Conservation (phyloP, 495 filamentous ascomycete species). For the Aspergillus kassunensis region DNA sequence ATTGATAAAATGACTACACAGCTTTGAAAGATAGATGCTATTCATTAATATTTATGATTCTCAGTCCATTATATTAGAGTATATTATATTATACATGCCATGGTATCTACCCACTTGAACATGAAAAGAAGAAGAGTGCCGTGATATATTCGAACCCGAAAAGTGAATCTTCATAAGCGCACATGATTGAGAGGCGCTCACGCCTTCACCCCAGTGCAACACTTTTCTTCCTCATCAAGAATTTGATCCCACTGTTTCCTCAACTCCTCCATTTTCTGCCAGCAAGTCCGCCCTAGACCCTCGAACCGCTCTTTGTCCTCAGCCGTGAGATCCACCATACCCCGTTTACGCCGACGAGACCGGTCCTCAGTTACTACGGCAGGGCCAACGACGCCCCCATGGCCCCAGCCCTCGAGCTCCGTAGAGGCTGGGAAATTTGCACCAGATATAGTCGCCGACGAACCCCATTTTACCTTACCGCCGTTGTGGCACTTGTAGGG, state of each 20-base stretch:
- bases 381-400: slow-evolving; percentile 61
- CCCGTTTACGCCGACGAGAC: slow-evolving; percentile 50
- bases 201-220: slow-evolving; percentile 1
- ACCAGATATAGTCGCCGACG: slow-evolving; percentile 56
- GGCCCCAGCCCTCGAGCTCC: slow-evolving; percentile 83
- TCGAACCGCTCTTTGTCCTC: slow-evolving; percentile 72
- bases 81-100: neutral
- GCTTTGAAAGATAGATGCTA: neutral
- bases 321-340: slow-evolving; percentile 53
- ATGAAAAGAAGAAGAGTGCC: too few relatives aligned
- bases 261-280: slow-evolving; percentile 82
- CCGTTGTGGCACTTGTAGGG: slow-evolving; percentile 37
- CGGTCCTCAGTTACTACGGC: slow-evolving; percentile 44
- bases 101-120: too few relatives aligned
- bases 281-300: slow-evolving; percentile 64
- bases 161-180: too few relatives aligned
- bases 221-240: slow-evolving; percentile 39
- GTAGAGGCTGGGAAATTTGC: slow-evolving; percentile 58
- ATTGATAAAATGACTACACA: slow-evolving; percentile 15
- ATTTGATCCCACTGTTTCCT: slow-evolving; percentile 71
- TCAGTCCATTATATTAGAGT: too few relatives aligned
- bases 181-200: neutral
- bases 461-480: slow-evolving; percentile 84
- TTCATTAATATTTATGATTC: too few relatives aligned
- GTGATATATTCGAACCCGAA: too few relatives aligned